A percentile compares a stretch with the other conserved stretches of the same genome.
phyloP scores from a whole-genome alignment of 441 rosid genomes.

The Brassica balearica region DNA sequence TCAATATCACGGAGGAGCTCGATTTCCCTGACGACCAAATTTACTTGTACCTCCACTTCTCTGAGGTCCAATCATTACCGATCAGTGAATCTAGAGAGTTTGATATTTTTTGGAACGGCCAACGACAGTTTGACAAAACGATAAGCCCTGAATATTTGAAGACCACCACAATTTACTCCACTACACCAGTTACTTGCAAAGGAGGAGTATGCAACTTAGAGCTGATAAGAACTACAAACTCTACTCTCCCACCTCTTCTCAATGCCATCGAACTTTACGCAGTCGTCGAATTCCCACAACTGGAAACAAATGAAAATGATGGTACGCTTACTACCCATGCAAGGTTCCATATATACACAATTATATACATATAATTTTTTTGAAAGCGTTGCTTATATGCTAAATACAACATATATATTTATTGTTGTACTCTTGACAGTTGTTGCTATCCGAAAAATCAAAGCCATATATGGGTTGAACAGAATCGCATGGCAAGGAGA shows the following conservation, averaged over 20 bases:
- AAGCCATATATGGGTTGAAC: slow-evolving; percentile 6
- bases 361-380: neutral
- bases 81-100: slow-evolving; percentile 29
- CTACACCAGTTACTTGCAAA: slow-evolving; percentile 14
- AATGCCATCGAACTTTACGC: slow-evolving; percentile 47
- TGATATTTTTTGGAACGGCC: slow-evolving; percentile 11
- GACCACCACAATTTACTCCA: neutral
- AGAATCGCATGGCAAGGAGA: slow-evolving; percentile 39
- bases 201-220: slow-evolving; percentile 30
- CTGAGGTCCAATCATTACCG: slow-evolving; percentile 41
- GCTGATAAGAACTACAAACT: slow-evolving; percentile 34
- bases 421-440: slow-evolving; percentile 18
- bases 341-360: neutral
- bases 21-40: neutral
- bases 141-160: slow-evolving; percentile 10
- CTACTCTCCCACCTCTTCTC: slow-evolving; percentile 43
- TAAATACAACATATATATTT: too few relatives aligned
- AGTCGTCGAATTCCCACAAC: slow-evolving; percentile 30
- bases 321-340: slow-evolving; percentile 13
- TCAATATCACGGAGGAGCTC: neutral
- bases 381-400: slow-evolving; percentile 19
- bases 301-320: slow-evolving; percentile 29
- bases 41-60: slow-evolving; percentile 48
- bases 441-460: slow-evolving; percentile 18
- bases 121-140: neutral